Evolutionary conservation across 139 green algal species (phyloP), one percentile per base, ranked within the genome.

Genomic region (Coelastrella sp.): DNA sequence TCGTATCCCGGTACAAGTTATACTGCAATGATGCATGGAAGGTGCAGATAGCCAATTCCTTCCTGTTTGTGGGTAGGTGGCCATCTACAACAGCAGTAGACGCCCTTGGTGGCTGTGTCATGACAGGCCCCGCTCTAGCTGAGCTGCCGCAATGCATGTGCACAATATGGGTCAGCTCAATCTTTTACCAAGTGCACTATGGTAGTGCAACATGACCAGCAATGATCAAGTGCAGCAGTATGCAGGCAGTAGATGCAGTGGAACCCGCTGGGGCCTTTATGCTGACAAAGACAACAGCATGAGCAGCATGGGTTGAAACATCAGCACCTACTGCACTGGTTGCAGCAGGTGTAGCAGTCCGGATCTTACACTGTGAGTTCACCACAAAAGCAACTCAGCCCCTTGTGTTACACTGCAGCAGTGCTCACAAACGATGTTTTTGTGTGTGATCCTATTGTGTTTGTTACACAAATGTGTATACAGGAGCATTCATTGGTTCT

Each of bases 41-140:
- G 82, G 82, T 87, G 15, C 82, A 78, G 24, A 22, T 86, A 17
- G 66, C 80, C 8, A 86, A 86, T 59, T 74, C 58, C 59, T 19
- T 83, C 35, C 35, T 25, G 74, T 81, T 83, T 83, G 78, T 83
- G 63, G 74, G 74, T 27, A 49, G 35, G 35, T 49, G 35, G 35
- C 72, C 12, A 24, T 6, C 12, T 24, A 7, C 15, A 12, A 49
- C 72, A 12, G 72, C 72, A 35, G 72, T 4, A 49, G 17, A 35
- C 20, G 19, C 9, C 17, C 15, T 49, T 22, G 25, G 17, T 7
- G 19, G 5, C 65, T 22, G 14, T 73, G 65, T 73, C 15, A 73
- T 4, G 65, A 15, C 14, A 73, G 14, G 15, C 65, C 65, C 14
- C 3, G 14, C 4, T 3, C 17, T 78, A 49, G 72, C 72, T 78